Evolutionary conservation across 768 basidiomycete species (phyloP), one percentile per base, ranked within the genome.

Genomic region (Kwoniella mangroviensis): DNA sequence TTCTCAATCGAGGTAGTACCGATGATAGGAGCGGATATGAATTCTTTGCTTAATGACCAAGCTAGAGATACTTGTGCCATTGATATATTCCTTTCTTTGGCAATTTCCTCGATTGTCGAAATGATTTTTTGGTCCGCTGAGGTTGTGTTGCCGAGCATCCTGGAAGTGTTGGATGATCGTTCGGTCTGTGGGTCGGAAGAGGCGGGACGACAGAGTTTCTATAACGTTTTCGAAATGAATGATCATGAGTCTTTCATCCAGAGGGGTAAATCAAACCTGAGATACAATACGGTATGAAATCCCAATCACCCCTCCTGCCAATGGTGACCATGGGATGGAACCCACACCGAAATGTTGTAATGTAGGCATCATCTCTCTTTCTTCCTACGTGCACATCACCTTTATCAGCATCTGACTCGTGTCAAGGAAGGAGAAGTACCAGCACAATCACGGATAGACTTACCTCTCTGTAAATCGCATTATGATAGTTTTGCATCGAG

Each of bases 401-500:
- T 57, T 34, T 15, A 57, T 57, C 56, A 54, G 53, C 34, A 17
- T 21, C 6, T 28, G 15, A 17, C 51, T 19, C 7, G 28, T 17
- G n/a, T n/a, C 28, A 10, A 26, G 28, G 19, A 12, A 45, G 11
- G 19, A 24, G 21, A 61, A 34, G 34, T 34, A 34, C 6, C 0
- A 7, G 34, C 9, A 34, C 34, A 34, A 34, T 34, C 3, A 34
- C 4, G 15, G 24, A 19, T 62, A 19, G 34, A 54, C 68, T 63
- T 42, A 75, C 89, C 78, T 90, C 90, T 6, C 89, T 85, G 71
- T 90, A 90, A 10, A 87, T 72, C 13, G 89, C 79, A 70, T 85
- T 88, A 79, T 90, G 87, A 69, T 88, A 88, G 76, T 90, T 90
- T 76, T 90, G 89, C 89, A 90, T 89, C 0, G 87, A 88, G 75